Evolutionary conservation across 177 flowering plant species (phyloP).

Genomic region (Vitis hybrid): DNA sequence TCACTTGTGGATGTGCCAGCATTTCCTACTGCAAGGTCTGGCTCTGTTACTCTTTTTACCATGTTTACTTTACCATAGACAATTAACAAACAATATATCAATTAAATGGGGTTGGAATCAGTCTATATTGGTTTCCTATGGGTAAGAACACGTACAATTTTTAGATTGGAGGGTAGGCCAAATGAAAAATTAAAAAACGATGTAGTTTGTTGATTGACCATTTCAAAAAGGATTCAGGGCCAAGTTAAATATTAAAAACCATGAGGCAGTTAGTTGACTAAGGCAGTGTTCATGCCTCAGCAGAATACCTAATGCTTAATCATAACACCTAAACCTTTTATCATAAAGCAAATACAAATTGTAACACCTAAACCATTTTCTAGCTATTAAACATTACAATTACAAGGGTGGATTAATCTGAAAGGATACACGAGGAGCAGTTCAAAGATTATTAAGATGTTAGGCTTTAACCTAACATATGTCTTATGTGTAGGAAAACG

Average conservation of each 20-base stretch:
- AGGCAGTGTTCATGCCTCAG: no score
- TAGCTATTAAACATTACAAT: background rate
- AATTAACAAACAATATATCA: no score
- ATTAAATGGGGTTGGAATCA: no score
- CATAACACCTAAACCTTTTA: background rate
- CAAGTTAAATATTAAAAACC: no score
- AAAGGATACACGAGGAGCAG: background rate
- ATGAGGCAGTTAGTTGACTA: no score
- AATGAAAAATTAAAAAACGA: no score
- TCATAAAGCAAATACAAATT: background rate
- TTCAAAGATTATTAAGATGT: background rate
- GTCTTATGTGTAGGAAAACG: constrained; percentile 48
- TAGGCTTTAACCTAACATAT: background rate
- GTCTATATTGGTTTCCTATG: no score
- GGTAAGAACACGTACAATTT: no score
- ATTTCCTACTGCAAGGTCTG: constrained; percentile 73
- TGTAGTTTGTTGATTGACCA: no score
- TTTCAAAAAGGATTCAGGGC: no score
- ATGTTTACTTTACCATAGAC: background rate
- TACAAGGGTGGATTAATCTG: background rate
- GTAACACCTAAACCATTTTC: background rate
- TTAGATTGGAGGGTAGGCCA: no score
- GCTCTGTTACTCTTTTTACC: background rate
- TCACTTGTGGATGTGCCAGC: constrained; percentile 67
- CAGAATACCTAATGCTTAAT: background rate